Conservation (phyloP, 2,329 filamentous ascomycete species). For the Cordyceps militaris region DNA sequence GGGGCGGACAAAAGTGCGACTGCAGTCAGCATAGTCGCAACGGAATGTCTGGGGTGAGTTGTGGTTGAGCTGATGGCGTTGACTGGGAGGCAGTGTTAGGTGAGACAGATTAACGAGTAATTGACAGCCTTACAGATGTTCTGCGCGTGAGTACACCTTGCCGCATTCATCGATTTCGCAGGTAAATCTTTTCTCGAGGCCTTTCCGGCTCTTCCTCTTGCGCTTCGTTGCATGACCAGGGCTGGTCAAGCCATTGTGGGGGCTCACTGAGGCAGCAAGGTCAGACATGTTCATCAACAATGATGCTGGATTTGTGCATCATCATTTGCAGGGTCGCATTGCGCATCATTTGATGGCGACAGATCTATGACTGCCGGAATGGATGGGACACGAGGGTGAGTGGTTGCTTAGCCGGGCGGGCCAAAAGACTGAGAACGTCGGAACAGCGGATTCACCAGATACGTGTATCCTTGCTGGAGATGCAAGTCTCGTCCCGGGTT, state of each 20-base stretch:
- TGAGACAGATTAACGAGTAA: conserved; percentile 14
- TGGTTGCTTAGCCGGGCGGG: background rate
- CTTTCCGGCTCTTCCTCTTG: conserved; percentile 65
- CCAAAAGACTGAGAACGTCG: background rate
- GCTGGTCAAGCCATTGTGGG: conserved; percentile 28
- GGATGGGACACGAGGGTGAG: background rate
- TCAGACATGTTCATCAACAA: conserved; percentile 36
- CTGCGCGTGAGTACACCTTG: conserved; percentile 92
- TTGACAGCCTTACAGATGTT: conserved; percentile 66
- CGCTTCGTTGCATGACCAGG: conserved; percentile 32
- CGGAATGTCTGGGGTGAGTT: conserved; percentile 91
- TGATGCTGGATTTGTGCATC: conserved; percentile 9
- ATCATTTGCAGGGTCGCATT: background rate
- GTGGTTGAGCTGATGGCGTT: conserved; percentile 93
- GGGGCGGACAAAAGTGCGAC: conserved; percentile 83
- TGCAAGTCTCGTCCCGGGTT: too few species aligned
- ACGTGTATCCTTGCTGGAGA: background rate
- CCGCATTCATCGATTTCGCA: conserved; percentile 83
- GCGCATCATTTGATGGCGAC: background rate
- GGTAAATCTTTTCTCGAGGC: conserved; percentile 72
- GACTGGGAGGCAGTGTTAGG: conserved; percentile 34
- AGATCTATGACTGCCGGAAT: background rate
- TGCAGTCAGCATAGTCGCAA: conserved; percentile 88
- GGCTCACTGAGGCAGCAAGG: conserved; percentile 48
- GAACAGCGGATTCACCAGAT: background rate